These are phyloP conservation scores for Diaporthe velutina DNA, from an alignment of 2,329 filamentous ascomycete species.

Conservation along the genomic window DNA sequence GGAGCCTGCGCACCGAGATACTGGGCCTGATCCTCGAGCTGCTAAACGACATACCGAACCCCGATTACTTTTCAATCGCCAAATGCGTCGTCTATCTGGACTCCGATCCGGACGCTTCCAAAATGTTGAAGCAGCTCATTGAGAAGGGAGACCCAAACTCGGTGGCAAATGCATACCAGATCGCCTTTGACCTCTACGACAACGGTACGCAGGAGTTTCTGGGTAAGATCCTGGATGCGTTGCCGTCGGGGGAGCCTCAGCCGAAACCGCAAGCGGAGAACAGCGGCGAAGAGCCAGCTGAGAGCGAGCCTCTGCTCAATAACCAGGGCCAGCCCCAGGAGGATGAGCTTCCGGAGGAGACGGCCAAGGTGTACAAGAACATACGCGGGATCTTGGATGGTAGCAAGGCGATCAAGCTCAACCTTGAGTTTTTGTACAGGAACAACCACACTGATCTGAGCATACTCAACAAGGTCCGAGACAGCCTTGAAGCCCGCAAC, in stretches of 20 bases:
- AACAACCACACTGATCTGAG: constrained; percentile 94
- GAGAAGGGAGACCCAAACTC: constrained; percentile 83
- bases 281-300: constrained; percentile 57
- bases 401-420: constrained; percentile 92
- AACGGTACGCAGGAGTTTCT: constrained; percentile 98
- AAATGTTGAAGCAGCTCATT: constrained; percentile 86
- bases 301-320: constrained; percentile 63
- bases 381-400: constrained; percentile 82
- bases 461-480: constrained; percentile 95
- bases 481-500: constrained; percentile 92
- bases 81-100: constrained; percentile 98
- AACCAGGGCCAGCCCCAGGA: constrained; percentile 69
- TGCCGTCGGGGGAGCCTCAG: constrained; percentile 70
- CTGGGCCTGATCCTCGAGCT: constrained; percentile 92
- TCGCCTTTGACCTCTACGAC: constrained; percentile 97
- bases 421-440: constrained; percentile 95
- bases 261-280: constrained; percentile 59
- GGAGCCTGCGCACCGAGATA: constrained; percentile 85
- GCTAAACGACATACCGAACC: constrained; percentile 90
- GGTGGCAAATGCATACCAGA: constrained; percentile 92
- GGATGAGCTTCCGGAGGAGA: constrained; percentile 62
- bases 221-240: constrained; percentile 85
- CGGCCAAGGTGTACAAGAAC: constrained; percentile 70
- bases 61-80: constrained; percentile 97
- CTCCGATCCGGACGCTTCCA: constrained; percentile 89